Evolutionary conservation across 176 grass and related monocot species (phyloP), one percentile per base, ranked within the genome.

Genomic region (bread wheat (Triticum aestivum)): DNA sequence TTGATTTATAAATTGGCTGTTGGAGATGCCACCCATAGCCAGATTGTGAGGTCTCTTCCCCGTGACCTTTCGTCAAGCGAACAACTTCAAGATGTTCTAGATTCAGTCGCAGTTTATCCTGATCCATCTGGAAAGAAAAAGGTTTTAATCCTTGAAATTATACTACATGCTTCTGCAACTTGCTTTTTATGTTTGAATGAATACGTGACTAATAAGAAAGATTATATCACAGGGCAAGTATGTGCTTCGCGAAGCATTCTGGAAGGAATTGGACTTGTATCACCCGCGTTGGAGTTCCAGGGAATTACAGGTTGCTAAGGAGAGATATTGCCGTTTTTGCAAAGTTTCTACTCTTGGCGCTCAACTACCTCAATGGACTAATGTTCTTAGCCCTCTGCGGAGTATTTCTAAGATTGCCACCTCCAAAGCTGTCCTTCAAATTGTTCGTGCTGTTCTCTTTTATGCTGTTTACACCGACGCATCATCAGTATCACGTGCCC

Each of bases 121-220:
- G 93, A 93, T 86, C 97, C 97, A 86, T 93, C 90, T 83, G 94
- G 97, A 79, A 94, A 97, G 92, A 97, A 97, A 77, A 94, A 99
- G 97, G 97, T 99, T 88, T 34, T 30, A 3, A 24, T 85, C 21
- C 21, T 86, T 80, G 4, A 73, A 79, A 80, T 86, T 29, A 67
- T 65, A 17, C 18, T 79, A 34, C 64, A 78, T 27, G 11, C 63
- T 90, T 67, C 42, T 8, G 30, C 30, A 11, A 45, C 69, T 76
- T 44, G 21, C 11, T 37, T 73, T 78, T 76, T 33, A 76, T 54
- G 17, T 71, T 49, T 85, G 62, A 56, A 58, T 85, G 62, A 56
- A 58, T 83, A 9, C 11, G 24, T 83, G 23, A 34, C 77, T 81
- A 45, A 82, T 11, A 29, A 27, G 4, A 37, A 52, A 81, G 4